A percentile compares a stretch with the other conserved stretches of the same genome.
Conservation (phyloP, 1,284 basidiomycete genomes). For the Malassezia equina region DNA sequence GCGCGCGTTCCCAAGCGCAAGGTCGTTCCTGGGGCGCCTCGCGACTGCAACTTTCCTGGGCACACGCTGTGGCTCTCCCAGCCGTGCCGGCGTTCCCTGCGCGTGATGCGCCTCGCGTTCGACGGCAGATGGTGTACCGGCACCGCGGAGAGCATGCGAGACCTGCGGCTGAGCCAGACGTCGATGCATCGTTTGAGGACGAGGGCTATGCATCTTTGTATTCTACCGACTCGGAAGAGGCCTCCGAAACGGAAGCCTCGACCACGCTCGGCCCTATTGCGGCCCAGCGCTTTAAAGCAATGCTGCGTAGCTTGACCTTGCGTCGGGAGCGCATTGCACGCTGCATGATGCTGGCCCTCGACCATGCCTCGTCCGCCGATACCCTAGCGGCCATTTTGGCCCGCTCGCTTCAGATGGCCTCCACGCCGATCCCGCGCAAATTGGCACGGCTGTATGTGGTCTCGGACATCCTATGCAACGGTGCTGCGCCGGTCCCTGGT, state of each 20-base stretch:
- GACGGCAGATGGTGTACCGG: not conserved
- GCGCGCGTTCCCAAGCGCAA: conserved; percentile 72
- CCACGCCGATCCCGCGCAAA: conserved; percentile 87
- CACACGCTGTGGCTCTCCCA: conserved; percentile 70
- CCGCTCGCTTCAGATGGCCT: conserved; percentile 54
- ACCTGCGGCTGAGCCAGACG: not conserved
- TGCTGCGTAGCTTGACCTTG: conserved; percentile 75
- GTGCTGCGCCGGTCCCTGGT: conserved; percentile 68
- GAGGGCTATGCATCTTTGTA: conserved; percentile 54
- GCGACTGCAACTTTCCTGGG: conserved; percentile 79
- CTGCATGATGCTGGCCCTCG: conserved; percentile 88
- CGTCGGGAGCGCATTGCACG: conserved; percentile 80
- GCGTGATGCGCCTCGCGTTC: not conserved
- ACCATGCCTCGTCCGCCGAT: conserved; percentile 64
- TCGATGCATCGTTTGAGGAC: conserved; percentile 8
- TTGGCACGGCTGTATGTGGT: conserved; percentile 86
- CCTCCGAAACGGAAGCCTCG: conserved; percentile 70
- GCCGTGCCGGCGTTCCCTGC: not conserved
- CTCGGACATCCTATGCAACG: conserved; percentile 95
- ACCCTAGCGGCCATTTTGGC: conserved; percentile 24
- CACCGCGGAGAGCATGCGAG: not conserved
- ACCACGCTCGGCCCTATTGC: conserved; percentile 61
- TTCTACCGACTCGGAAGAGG: conserved; percentile 88
- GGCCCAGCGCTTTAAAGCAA: conserved; percentile 70
- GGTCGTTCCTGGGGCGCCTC: conserved; percentile 84